A percentile compares a stretch with the other conserved stretches of the same genome.
Evolutionary conservation across 2,329 filamentous ascomycete species (phyloP).

Genomic region (Apiospora pterosperma): DNA sequence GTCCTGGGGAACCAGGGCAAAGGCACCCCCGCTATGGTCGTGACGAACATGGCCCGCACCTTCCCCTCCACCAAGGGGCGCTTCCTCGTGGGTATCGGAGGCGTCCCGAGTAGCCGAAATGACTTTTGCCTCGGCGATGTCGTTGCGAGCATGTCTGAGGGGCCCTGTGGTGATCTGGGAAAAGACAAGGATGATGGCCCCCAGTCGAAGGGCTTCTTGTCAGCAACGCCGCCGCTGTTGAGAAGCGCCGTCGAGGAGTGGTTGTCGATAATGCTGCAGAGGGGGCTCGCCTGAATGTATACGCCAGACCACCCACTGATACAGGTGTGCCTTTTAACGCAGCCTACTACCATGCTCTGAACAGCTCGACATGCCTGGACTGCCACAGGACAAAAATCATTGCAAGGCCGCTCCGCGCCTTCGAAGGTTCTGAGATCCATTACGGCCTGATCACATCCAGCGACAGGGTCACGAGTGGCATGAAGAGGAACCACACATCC

Average conservation of each 20-base stretch:
- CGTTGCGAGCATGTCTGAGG: conserved; percentile 21
- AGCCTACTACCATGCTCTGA: conserved; percentile 7
- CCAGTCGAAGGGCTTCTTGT: conserved; percentile 14
- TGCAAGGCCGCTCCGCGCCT: not conserved
- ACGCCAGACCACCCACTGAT: conserved; percentile 8
- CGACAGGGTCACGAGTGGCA: conserved; percentile 12
- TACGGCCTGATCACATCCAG: conserved; percentile 14
- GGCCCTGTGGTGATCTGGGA: conserved; percentile 21
- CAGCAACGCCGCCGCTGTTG: conserved; percentile 11
- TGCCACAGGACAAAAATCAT: conserved; percentile 4
- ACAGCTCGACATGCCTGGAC: conserved; percentile 3
- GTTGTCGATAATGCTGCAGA: conserved; percentile 7
- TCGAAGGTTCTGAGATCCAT: conserved; percentile 7
- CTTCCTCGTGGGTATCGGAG: conserved; percentile 18
- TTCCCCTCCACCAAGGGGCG: conserved; percentile 22
- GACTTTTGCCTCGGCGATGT: conserved; percentile 31
- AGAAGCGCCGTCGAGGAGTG: conserved; percentile 12
- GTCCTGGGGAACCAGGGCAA: conserved; percentile 22
- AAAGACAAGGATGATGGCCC: conserved; percentile 13
- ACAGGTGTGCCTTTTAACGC: conserved; percentile 13
- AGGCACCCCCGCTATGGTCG: conserved; percentile 19
- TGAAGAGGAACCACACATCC: conserved; percentile 10
- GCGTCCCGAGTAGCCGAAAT: conserved; percentile 7
- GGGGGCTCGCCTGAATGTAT: conserved; percentile 8
- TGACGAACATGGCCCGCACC: conserved; percentile 17